Evolutionary conservation across 768 basidiomycete species (phyloP), one percentile per base, ranked within the genome.

Genomic region (Lactarius psammicola): DNA sequence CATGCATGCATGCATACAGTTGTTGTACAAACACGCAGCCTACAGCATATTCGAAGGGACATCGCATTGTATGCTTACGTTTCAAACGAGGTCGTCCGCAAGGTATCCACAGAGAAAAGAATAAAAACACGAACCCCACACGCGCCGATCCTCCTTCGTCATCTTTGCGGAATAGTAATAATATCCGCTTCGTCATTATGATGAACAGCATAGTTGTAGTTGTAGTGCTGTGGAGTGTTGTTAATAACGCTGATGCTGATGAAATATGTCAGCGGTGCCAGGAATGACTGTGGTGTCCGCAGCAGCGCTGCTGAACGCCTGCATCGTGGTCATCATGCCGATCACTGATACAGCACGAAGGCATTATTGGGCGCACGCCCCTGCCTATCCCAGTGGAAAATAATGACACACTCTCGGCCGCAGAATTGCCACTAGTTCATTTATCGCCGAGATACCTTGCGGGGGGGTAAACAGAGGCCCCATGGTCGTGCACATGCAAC

Each of bases 121-220:
- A 38, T 53, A 55, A 56, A 31, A 60, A 51, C 18, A 62, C 56
- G 46, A 56, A 53, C 38, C 33, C 62, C n/a, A 56, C 55, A 61
- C 57, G 59, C 56, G 60, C 56, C 49, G 60, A 66, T 66, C 65
- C 56, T 34, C 56, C 60, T 49, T 58, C 38, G 26, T 40, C 54
- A 31, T 42, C 55, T 51, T 8, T 33, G 54, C 20, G 54, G 59
- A 30, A 36, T n/a, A 30, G 40, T 28, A 31, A 28, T 18, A 31
- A 28, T 18, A 9, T 30, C 46, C 20, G 26, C 28, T 26, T 36
- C 34, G 30, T n/a, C n/a, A 30, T 28, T 59, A 57, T 46, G 34
- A 57, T 46, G 28, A 55, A 13, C 20, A 56, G 34, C 28, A 40
- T 60, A 38, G 28, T 60, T 62, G 46, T 57, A 57, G 64, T 28